A percentile compares a stretch with the other conserved stretches of the same genome.
These are phyloP conservation scores for Xylariaceae sp. DNA, from an alignment of 2,329 filamentous ascomycete species.

Conservation along the genomic window DNA sequence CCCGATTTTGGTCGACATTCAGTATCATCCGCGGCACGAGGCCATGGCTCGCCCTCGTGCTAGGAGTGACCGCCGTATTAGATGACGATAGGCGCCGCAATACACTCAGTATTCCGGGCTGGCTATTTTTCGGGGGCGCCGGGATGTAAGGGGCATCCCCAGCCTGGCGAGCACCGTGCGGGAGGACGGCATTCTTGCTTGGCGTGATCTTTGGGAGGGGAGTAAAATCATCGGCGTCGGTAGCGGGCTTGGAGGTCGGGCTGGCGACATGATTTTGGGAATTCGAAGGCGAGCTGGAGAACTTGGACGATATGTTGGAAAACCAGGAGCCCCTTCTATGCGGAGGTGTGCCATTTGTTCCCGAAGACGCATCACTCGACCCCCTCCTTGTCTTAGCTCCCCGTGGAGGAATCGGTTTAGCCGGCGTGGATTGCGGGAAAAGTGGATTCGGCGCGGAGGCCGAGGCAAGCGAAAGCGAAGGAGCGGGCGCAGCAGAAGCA, in stretches of 20 bases:
- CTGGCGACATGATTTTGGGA: constrained; percentile 14
- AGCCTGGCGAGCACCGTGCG: constrained; percentile 49
- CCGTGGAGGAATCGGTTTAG: constrained; percentile 31
- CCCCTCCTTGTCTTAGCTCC: constrained; percentile 30
- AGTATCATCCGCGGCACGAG: constrained; percentile 74
- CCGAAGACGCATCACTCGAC: constrained; percentile 29
- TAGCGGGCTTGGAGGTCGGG: constrained; percentile 22
- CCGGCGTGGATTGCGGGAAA: constrained; percentile 13
- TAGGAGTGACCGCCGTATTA: constrained; percentile 43
- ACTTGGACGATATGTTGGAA: constrained; percentile 86
- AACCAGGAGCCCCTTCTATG: constrained; percentile 80
- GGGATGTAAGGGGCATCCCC: constrained; percentile 65
- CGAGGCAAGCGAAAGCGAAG: constrained; percentile 15
- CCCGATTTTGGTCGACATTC: constrained; percentile 76
- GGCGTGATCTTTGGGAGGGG: constrained; percentile 45
- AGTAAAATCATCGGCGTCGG: constrained; percentile 34
- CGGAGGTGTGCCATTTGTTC: constrained; percentile 31
- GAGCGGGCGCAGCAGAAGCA: constrained; percentile 14
- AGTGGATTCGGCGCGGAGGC: constrained; percentile 15
- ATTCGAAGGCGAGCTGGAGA: constrained; percentile 55
- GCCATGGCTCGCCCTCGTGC: constrained; percentile 53
- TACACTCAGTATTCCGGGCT: constrained; percentile 73
- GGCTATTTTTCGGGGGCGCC: constrained; percentile 62
- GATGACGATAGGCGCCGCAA: constrained; percentile 76
- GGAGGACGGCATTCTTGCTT: constrained; percentile 54